Conservation (phyloP, 2,329 filamentous ascomycete genomes). For the Cordyceps cateniannulata region DNA sequence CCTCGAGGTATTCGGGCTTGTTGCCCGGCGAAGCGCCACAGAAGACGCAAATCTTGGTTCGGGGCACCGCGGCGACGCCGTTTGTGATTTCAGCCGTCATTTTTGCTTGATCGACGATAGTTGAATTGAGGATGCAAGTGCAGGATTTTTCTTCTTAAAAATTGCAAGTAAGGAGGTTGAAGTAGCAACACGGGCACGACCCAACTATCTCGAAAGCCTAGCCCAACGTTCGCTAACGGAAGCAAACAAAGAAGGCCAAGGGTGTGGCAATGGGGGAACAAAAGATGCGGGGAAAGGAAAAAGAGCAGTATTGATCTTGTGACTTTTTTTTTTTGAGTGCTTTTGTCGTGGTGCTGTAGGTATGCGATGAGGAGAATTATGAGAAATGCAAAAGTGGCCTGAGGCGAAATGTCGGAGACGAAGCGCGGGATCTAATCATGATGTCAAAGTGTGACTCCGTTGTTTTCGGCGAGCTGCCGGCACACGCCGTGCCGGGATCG, state of each 20-base stretch:
- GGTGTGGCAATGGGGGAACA: not conserved
- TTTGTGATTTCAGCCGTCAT: slow-evolving; percentile 18
- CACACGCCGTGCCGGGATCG: slow-evolving; percentile 3
- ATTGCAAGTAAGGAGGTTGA: too few relatives aligned
- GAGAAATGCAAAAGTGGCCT: not conserved
- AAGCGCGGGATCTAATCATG: not conserved
- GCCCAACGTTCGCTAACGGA: too few relatives aligned
- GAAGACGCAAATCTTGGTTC: slow-evolving; percentile 82
- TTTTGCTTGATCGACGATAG: not conserved
- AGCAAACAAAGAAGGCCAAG: not conserved
- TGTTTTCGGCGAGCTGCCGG: slow-evolving; percentile 8
- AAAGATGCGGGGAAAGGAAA: not conserved
- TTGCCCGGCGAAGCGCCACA: slow-evolving; percentile 76
- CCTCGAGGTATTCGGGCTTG: slow-evolving; percentile 67
- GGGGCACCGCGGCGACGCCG: slow-evolving; percentile 15
- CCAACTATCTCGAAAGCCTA: too few relatives aligned
- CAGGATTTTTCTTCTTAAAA: too few relatives aligned
- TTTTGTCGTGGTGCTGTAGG: not conserved
- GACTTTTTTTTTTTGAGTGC: not conserved
- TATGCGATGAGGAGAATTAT: not conserved
- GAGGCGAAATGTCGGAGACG: too few relatives aligned
- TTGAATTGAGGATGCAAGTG: too few relatives aligned
- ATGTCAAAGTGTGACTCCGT: slow-evolving; percentile 5
- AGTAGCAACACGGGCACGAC: too few relatives aligned
- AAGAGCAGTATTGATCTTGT: not conserved